Evolutionary conservation across 1,139 yeast genomes (phyloP), one percentile per base, ranked within the genome.

Genomic region (Kurtzmaniella quercitrusa): DNA sequence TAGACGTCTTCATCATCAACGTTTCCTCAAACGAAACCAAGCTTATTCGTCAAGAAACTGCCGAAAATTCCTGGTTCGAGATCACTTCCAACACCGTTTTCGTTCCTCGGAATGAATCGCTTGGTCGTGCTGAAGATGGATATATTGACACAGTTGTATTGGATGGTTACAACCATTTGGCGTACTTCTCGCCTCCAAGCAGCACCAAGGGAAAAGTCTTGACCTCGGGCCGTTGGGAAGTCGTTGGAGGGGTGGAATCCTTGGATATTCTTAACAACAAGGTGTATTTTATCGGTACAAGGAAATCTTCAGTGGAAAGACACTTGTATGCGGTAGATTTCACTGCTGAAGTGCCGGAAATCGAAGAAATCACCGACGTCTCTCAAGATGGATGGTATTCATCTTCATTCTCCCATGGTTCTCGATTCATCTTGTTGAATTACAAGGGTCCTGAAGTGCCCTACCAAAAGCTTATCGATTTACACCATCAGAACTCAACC

Each of bases 371-470:
- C 27, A 83, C 93, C 4, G 72, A 79, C 49, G 72, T 75, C 1
- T 56, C 71, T 1, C 62, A 62, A 18, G 84, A 77, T 39, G 96
- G 91, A 2, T 86, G 82, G 70, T 89, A 72, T 61, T 58, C 74
- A 6, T 85, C 80, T 1, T 78, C 90, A 1, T 84, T 83, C 52
- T 83, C 91, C 1, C 65, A 82, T 2, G 90, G 90, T 2, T 71
- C 84, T 1, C 70, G 88, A 52, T 85, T 74, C 53, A 68, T 81
- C 27, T 65, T 84, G 40, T 63, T 85, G 44, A 73, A 73, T 12
- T 81, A 83, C 53, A 60, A 66, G 37, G 94, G 94, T 1, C 94
- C 94, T 0, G 66, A 64, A 5, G 69, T 82, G 37, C 94, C 94
- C 14, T 72, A 72, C 51, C 93, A 85, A 61, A 71, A 75, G 51